These are phyloP conservation scores for Xylariaceae sp. DNA, from an alignment of 2,329 filamentous ascomycete species.

Conservation along the genomic window DNA sequence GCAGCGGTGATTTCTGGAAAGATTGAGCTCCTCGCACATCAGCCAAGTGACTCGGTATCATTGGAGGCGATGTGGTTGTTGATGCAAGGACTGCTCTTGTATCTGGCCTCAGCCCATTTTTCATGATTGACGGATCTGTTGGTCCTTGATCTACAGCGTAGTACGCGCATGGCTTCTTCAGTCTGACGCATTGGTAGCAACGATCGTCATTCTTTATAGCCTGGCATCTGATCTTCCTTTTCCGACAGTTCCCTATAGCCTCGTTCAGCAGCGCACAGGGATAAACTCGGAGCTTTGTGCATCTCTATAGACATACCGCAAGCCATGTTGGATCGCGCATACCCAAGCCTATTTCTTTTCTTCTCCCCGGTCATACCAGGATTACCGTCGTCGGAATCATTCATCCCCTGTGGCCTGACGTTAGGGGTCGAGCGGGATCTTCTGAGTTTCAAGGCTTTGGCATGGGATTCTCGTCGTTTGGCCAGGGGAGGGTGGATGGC, in stretches of 20 bases:
- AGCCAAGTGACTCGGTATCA: conserved; percentile 31
- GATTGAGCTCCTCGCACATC: conserved; percentile 42
- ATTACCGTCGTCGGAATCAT: conserved; percentile 32
- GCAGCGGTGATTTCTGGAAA: conserved; percentile 39
- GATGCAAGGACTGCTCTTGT: conserved; percentile 10
- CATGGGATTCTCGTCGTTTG: conserved; percentile 36
- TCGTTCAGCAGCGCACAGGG: conserved; percentile 12
- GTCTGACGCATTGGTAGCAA: conserved; percentile 86
- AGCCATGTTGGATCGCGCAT: conserved; percentile 90
- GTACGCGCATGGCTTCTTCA: conserved; percentile 94
- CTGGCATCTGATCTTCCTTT: conserved; percentile 90
- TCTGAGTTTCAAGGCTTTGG: conserved; percentile 40
- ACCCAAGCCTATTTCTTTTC: conserved; percentile 84
- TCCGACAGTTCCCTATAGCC: conserved; percentile 74
- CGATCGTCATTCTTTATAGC: conserved; percentile 69
- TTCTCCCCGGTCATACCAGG: conserved; percentile 45
- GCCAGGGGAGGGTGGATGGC: conserved; percentile 30
- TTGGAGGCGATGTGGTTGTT: conserved; percentile 7
- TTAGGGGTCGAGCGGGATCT: conserved; percentile 49
- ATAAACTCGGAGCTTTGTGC: conserved; percentile 1
- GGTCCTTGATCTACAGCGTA: conserved; percentile 78
- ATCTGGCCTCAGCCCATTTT: no score
- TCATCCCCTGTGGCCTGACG: conserved; percentile 39
- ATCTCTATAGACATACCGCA: conserved; percentile 67
- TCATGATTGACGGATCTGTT: conserved; percentile 37